Evolutionary conservation across 75 land plant species (phyloP).

Genomic region (Pinus taeda): DNA sequence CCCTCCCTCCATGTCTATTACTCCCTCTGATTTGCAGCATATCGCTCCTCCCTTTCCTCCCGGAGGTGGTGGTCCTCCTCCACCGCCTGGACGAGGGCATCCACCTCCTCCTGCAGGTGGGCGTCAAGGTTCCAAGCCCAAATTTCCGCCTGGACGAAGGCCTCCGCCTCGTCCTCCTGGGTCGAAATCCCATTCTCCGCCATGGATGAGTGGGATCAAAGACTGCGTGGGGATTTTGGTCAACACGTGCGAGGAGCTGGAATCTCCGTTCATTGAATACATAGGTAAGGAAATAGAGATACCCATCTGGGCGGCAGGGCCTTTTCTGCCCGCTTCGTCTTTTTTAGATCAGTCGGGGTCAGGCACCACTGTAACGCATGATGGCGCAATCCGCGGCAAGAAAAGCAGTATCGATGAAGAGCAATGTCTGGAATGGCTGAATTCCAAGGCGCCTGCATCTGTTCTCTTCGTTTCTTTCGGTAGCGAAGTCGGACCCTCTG

Average conservation of each 20-base stretch:
- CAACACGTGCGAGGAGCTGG: conserved; percentile 45
- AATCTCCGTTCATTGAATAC: conserved; percentile 37
- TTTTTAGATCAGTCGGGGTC: conserved; percentile 10
- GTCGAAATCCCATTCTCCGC: neutral
- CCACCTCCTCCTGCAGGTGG: conserved; percentile 1
- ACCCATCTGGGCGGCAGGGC: conserved; percentile 46
- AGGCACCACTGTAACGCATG: conserved; percentile 7
- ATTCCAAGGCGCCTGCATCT: conserved; percentile 18
- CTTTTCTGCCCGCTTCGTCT: conserved; percentile 28
- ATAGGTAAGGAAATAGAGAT: conserved; percentile 13
- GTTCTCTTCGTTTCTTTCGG: conserved; percentile 46
- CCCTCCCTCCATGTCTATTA: neutral
- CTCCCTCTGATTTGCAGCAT: neutral
- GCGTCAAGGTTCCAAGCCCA: neutral
- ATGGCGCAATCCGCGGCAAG: conserved; percentile 15
- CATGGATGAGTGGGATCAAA: conserved; percentile 11
- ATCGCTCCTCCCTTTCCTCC: neutral
- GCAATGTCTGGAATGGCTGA: conserved; percentile 23
- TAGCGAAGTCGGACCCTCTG: conserved; percentile 16
- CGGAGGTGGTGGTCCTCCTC: neutral
- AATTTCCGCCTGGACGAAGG: neutral
- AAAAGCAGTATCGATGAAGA: conserved; percentile 10
- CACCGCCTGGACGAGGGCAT: conserved; percentile 10
- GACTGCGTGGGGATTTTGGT: conserved; percentile 18
- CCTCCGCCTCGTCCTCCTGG: conserved; percentile 10